These are phyloP conservation scores for Galeopsis tetrahit DNA, from an alignment of 257 asterid species.

Conservation along the genomic window DNA sequence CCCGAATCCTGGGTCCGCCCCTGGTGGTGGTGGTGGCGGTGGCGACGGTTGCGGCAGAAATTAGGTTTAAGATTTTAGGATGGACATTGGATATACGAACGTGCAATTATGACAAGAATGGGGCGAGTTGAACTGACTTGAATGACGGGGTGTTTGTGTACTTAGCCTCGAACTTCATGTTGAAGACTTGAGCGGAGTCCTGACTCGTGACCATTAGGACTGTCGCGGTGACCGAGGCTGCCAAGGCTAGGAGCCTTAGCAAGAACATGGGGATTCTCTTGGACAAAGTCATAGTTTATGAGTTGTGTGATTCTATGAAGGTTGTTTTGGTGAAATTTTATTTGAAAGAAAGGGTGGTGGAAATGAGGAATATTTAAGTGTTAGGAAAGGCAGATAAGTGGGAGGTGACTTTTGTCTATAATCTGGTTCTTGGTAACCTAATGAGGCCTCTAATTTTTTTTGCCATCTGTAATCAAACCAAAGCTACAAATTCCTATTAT, in stretches of 20 bases:
- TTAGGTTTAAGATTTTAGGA: too few species aligned
- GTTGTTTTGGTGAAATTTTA: background rate
- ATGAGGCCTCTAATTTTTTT: constrained; percentile 29
- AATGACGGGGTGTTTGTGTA: constrained; percentile 69
- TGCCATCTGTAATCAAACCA: constrained; percentile 17
- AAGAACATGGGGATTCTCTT: constrained; percentile 55
- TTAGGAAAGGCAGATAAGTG: constrained; percentile 50
- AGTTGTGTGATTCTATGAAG: background rate
- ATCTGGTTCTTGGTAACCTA: constrained; percentile 69
- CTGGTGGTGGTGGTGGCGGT: too few species aligned
- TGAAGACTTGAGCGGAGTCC: constrained; percentile 62
- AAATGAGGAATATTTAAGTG: background rate
- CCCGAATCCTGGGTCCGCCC: too few species aligned
- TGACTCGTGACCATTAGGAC: constrained; percentile 65
- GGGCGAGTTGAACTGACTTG: constrained; percentile 46
- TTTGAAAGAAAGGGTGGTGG: constrained; percentile 23
- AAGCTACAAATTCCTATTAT: background rate
- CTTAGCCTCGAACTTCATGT: constrained; percentile 73
- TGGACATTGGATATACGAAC: background rate
- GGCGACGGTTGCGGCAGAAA: too few species aligned
- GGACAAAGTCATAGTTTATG: constrained; percentile 45
- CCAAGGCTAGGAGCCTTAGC: constrained; percentile 78
- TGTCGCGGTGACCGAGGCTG: constrained; percentile 57
- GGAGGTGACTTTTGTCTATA: constrained; percentile 42
- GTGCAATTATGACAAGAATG: background rate